phyloP scores from a whole-genome alignment of 306 rosid genomes.

The Ochetophila trinervis region DNA sequence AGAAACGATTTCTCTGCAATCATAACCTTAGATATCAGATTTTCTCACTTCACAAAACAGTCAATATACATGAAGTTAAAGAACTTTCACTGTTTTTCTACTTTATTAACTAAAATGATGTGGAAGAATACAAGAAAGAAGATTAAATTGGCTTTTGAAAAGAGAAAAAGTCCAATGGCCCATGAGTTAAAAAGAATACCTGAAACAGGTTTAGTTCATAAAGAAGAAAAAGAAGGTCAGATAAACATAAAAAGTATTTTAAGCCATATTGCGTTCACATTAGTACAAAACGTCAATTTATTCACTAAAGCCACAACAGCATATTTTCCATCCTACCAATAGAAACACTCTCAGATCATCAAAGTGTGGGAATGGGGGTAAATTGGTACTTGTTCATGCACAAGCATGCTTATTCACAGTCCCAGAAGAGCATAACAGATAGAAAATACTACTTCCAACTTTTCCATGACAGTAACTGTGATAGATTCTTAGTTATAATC shows the following conservation, averaged over 20 bases:
- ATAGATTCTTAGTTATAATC: neutral
- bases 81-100: constrained; percentile 2
- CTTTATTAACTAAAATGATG: constrained; percentile 19
- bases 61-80: neutral
- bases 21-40: constrained; percentile 21
- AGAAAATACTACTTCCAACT: neutral
- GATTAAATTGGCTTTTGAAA: constrained; percentile 29
- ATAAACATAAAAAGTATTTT: constrained; percentile 16
- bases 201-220: constrained; percentile 8
- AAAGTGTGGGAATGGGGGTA: no score
- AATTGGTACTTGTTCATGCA: no score
- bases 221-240: constrained; percentile 15
- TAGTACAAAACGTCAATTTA: constrained; percentile 8
- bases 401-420: neutral
- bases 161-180: constrained; percentile 23
- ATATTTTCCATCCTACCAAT: neutral
- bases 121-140: constrained; percentile 16
- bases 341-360: neutral
- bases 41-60: constrained; percentile 13
- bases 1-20: constrained; percentile 82
- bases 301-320: neutral
- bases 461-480: neutral
- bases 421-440: constrained; percentile 4
- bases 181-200: constrained; percentile 15
- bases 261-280: constrained; percentile 14